Conservation (phyloP, 2,329 filamentous ascomycete genomes). For the Thelonectria discophora region DNA sequence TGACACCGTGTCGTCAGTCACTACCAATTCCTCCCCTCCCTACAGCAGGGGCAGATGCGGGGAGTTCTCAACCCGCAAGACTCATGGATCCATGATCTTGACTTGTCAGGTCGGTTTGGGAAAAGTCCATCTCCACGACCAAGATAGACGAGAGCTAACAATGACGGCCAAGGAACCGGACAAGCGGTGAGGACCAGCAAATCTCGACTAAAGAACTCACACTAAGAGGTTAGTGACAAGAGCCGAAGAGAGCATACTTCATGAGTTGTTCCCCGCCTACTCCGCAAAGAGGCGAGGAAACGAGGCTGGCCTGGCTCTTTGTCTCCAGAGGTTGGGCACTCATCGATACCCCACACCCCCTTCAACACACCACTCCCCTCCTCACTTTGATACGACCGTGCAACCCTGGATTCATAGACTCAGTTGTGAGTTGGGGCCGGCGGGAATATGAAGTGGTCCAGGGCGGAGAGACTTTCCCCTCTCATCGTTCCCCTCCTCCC, state of each 20-base stretch:
- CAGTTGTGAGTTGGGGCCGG: neutral
- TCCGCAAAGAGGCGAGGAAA: neutral
- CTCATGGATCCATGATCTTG: no score
- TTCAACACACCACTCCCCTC: neutral
- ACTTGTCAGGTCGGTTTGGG: no score
- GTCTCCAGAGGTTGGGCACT: neutral
- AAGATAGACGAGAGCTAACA: neutral
- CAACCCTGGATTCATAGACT: neutral
- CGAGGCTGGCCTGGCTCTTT: neutral
- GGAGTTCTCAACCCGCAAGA: no score
- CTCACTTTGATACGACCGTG: neutral
- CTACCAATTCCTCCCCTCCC: no score
- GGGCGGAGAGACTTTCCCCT: slow-evolving; percentile 1
- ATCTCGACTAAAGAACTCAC: neutral
- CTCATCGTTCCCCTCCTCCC: neutral
- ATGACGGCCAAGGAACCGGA: neutral
- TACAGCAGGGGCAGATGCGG: no score
- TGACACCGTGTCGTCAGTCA: no score
- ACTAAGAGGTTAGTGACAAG: no score
- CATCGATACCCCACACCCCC: neutral
- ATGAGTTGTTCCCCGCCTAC: neutral
- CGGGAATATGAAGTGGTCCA: neutral
- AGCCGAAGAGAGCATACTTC: neutral
- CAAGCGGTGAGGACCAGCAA: neutral
- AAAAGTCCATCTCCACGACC: no score